phyloP scores from a whole-genome alignment of 768 basidiomycete species.

The Serendipita sp. region DNA sequence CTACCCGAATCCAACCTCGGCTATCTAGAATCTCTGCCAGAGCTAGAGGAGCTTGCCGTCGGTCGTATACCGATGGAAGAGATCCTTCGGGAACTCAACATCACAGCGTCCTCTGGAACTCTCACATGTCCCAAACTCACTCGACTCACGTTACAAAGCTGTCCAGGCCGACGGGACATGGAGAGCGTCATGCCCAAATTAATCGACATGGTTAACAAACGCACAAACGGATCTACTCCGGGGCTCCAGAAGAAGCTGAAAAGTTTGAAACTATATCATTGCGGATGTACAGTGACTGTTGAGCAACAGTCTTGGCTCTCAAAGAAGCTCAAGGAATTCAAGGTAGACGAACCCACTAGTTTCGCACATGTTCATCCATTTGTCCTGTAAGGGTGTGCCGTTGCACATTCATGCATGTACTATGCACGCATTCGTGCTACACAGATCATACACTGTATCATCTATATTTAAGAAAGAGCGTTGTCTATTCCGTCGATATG shows the following conservation, averaged over 20 bases:
- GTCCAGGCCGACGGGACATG: constrained; percentile 18
- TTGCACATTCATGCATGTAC: too few species aligned
- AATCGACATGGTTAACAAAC: neutral
- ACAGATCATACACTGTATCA: too few species aligned
- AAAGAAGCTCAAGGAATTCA: neutral
- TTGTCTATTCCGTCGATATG: too few species aligned
- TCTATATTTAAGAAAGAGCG: too few species aligned
- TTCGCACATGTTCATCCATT: neutral
- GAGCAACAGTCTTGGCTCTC: neutral
- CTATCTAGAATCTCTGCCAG: constrained; percentile 39
- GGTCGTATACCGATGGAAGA: constrained; percentile 53
- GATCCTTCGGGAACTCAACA: constrained; percentile 38
- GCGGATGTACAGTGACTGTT: neutral
- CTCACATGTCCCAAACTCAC: constrained; percentile 54
- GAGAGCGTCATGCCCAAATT: neutral
- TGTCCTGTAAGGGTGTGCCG: neutral
- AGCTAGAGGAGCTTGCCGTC: constrained; percentile 43
- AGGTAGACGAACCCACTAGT: neutral
- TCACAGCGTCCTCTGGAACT: constrained; percentile 32
- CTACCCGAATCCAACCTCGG: constrained; percentile 43
- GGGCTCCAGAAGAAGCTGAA: neutral
- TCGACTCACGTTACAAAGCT: constrained; percentile 43
- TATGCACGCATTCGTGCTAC: too few species aligned
- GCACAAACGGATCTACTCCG: neutral
- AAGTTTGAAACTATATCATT: neutral